Evolutionary conservation across 2,329 filamentous ascomycete genomes (phyloP), one percentile per base, ranked within the genome.

Genomic region (Colletotrichum sublineola): DNA sequence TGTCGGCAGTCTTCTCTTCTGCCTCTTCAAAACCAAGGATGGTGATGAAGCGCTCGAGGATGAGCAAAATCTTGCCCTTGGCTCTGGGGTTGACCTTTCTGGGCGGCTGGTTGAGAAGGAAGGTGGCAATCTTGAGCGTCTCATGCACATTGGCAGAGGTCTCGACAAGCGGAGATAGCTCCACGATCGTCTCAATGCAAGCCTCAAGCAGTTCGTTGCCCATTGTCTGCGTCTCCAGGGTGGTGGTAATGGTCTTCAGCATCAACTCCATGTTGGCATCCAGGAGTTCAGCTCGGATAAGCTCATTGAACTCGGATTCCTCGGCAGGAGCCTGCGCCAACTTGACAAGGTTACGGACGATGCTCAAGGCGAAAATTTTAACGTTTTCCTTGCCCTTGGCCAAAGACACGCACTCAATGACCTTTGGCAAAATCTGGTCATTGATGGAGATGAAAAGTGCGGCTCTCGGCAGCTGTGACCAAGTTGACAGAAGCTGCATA

Each of bases 361-460:
- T 92, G 14, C 90, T 87, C 40, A 99, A 85, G 1, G 95, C 90
- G 79, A 94, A 97, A 0, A 93, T 83, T 78, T 95, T 96, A 68
- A 99, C 95, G 68, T 95, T 92, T 74, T 96, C 93, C 80, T 96
- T 96, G 0, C 93, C 90, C 66, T 93, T 96, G 57, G 89, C 86
- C 7, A 93, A 86, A 5, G 87, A 86, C 36, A 99, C 83, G 76
- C 92, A 93, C 74, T 94, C 90, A 52, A 94, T 89, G 20, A 97
- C 83, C 75, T 91, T 91, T 20, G 86, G 85, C 40, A 98, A 79
- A n/a, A 96, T 85, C 20, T 91, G 88, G 9, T 88, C 81, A 15
- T 92, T 89, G 48, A 86, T 80, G 4, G 81, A 80, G 9, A 99
- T 86, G 76, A 96, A 94, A 8, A 91, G 79, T 1, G 92, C 91